Evolutionary conservation across 345 rosid species (phyloP).

Genomic region (Pistacia atlantica): DNA sequence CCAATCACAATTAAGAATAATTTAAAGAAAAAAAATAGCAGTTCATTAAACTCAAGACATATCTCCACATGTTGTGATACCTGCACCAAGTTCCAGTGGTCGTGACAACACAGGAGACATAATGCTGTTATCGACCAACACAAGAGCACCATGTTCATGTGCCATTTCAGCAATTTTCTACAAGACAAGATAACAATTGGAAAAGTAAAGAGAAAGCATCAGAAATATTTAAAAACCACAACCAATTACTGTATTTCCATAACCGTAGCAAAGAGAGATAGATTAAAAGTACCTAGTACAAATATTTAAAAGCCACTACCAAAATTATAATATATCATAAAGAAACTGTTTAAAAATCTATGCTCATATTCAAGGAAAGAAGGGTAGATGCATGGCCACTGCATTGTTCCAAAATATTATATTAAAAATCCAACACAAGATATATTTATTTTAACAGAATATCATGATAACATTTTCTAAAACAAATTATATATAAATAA

Average conservation of each 20-base stretch:
- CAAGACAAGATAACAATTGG: not conserved
- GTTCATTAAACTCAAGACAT: slow-evolving; percentile 3
- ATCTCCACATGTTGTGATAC: slow-evolving; percentile 29
- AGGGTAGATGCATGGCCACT: not conserved
- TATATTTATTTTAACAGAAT: not conserved
- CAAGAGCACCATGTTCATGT: slow-evolving; percentile 76
- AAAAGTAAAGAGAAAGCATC: not conserved
- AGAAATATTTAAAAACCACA: not conserved
- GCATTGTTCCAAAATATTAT: not conserved
- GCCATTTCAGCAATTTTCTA: slow-evolving; percentile 89
- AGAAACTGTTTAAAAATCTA: not conserved
- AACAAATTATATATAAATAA: not conserved
- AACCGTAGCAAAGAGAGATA: slow-evolving; percentile 4
- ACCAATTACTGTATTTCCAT: not conserved
- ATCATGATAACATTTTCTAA: not conserved
- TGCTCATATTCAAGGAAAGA: not conserved
- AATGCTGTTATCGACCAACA: slow-evolving; percentile 92
- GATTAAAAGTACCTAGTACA: not conserved
- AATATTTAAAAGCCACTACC: not conserved
- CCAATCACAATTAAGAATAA: slow-evolving; percentile 22
- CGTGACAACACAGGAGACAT: slow-evolving; percentile 89
- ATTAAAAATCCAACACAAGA: not conserved
- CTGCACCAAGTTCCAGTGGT: slow-evolving; percentile 96
- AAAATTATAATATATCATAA: not conserved
- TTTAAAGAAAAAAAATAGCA: slow-evolving; percentile 4